These are phyloP conservation scores for Diaporthe citriasiana DNA, from an alignment of 2,329 filamentous ascomycete genomes.

Conservation along the genomic window DNA sequence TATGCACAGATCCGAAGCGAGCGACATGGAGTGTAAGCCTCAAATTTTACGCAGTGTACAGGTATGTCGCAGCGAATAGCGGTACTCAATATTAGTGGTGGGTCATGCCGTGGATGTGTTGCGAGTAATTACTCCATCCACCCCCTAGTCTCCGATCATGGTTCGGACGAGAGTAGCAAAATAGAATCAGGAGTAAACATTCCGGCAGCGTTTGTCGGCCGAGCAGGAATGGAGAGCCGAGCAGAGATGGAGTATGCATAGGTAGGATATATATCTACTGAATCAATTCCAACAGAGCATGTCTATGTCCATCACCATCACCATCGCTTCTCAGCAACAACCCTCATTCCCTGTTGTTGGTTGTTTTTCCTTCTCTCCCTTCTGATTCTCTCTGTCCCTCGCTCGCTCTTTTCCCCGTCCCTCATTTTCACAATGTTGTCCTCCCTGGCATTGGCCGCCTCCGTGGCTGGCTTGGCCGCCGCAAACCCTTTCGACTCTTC, in stretches of 20 bases:
- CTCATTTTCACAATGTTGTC: slow-evolving; percentile 28
- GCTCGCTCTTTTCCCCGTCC: neutral
- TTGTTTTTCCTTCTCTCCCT: neutral
- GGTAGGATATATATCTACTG: slow-evolving; percentile 6
- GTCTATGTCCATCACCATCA: neutral
- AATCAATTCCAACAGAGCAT: neutral
- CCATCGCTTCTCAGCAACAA: slow-evolving; percentile 15
- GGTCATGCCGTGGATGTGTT: slow-evolving; percentile 5
- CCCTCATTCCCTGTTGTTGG: slow-evolving; percentile 17
- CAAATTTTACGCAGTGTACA: slow-evolving; percentile 27
- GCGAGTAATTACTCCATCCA: slow-evolving; percentile 17
- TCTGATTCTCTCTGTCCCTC: neutral
- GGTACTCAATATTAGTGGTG: neutral
- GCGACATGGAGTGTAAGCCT: slow-evolving; percentile 15
- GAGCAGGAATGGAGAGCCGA: neutral
- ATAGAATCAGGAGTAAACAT: slow-evolving; percentile 8
- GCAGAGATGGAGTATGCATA: neutral
- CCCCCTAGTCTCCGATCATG: neutral
- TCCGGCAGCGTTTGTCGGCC: slow-evolving; percentile 5
- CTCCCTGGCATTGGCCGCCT: slow-evolving; percentile 29
- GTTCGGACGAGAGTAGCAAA: slow-evolving; percentile 32
- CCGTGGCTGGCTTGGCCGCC: slow-evolving; percentile 17
- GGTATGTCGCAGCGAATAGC: slow-evolving; percentile 14
- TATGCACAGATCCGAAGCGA: slow-evolving; percentile 23
- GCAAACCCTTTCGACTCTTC: slow-evolving; percentile 26